Evolutionary conservation across 2,329 filamentous ascomycete species (phyloP).

Genomic region (Rhinocladiella mackenziei): DNA sequence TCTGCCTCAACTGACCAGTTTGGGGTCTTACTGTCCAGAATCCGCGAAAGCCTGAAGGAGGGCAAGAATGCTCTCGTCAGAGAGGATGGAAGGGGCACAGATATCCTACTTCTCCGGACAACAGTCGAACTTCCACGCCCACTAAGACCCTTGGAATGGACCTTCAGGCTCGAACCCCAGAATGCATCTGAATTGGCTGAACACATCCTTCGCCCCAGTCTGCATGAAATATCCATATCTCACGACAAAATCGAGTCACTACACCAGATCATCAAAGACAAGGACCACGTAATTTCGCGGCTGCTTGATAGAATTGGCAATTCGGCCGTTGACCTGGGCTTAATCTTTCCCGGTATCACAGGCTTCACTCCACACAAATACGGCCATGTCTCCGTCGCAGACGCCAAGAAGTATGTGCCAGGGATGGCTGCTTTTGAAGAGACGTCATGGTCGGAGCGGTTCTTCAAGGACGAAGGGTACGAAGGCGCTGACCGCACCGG

Average conservation of each 20-base stretch:
- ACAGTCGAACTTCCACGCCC: constrained; percentile 51
- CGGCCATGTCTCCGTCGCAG: constrained; percentile 42
- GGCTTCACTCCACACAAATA: constrained; percentile 45
- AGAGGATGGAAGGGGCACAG: constrained; percentile 29
- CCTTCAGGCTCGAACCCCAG: constrained; percentile 43
- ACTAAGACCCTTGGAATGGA: constrained; percentile 53
- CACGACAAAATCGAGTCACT: constrained; percentile 48
- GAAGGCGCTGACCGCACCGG: constrained; percentile 20
- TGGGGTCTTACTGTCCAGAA: constrained; percentile 53
- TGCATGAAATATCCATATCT: constrained; percentile 47
- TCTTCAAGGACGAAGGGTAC: constrained; percentile 23
- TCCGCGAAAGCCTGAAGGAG: constrained; percentile 46
- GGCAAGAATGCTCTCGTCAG: constrained; percentile 26
- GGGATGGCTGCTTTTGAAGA: constrained; percentile 54
- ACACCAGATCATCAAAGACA: constrained; percentile 50
- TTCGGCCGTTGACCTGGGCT: constrained; percentile 52
- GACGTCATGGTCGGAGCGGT: constrained; percentile 41
- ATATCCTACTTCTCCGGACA: constrained; percentile 45
- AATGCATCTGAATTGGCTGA: constrained; percentile 42
- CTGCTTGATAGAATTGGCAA: constrained; percentile 57
- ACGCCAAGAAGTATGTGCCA: constrained; percentile 52
- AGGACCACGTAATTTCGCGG: constrained; percentile 57
- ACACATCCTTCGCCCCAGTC: constrained; percentile 51
- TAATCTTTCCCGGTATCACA: constrained; percentile 54
- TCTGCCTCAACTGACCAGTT: constrained; percentile 55